phyloP scores from a whole-genome alignment of 2,329 filamentous ascomycete genomes.

The Ascochyta koolunga region DNA sequence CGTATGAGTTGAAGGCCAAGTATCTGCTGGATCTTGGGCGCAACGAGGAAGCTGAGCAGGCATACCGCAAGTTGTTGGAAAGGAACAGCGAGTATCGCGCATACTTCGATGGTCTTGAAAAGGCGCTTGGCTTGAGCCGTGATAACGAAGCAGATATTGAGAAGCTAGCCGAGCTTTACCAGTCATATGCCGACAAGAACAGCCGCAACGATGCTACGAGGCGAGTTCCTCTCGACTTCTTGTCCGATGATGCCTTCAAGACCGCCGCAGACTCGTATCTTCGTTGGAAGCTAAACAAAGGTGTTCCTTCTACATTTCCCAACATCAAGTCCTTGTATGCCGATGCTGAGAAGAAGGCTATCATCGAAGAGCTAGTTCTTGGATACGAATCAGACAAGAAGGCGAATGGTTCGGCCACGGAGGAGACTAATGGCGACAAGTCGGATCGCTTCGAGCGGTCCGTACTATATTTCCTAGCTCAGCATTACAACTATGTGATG shows the following conservation, averaged over 20 bases:
- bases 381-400: constrained; percentile 72
- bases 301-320: constrained; percentile 93
- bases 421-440: constrained; percentile 59
- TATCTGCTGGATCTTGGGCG: constrained; percentile 80
- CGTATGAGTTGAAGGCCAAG: constrained; percentile 83
- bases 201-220: constrained; percentile 84
- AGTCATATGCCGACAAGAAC: constrained; percentile 79
- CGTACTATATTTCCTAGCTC: constrained; percentile 89
- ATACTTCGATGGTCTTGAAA: constrained; percentile 82
- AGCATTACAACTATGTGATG: constrained; percentile 93
- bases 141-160: constrained; percentile 69
- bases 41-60: constrained; percentile 79
- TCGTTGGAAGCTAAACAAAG: constrained; percentile 84
- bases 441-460: constrained; percentile 71
- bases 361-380: constrained; percentile 75
- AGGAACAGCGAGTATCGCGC: constrained; percentile 85
- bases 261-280: constrained; percentile 80
- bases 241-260: constrained; percentile 79
- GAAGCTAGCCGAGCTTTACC: constrained; percentile 76
- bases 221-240: constrained; percentile 86
- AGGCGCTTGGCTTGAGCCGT: constrained; percentile 67
- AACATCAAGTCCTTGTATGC: constrained; percentile 94
- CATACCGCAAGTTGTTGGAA: constrained; percentile 80
- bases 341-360: constrained; percentile 77
- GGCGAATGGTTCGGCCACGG: constrained; percentile 57